phyloP scores from a whole-genome alignment of 2,329 filamentous ascomycete species.

The Phaeosphaeriaceae sp. region DNA sequence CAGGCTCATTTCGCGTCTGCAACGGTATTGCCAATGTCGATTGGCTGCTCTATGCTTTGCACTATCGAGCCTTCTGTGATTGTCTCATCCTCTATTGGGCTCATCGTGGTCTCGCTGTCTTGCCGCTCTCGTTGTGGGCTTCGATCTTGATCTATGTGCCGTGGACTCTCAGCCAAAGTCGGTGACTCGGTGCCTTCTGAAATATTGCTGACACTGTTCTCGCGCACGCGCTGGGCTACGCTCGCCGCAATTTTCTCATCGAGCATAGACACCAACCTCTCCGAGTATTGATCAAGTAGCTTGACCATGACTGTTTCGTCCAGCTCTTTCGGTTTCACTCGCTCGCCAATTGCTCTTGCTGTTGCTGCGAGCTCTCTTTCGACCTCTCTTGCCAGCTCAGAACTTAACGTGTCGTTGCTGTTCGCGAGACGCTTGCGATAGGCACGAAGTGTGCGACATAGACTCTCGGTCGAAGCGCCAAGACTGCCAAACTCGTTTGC shows the following conservation, averaged over 20 bases:
- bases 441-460: conserved; percentile 64
- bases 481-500: conserved; percentile 45
- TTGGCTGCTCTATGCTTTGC: conserved; percentile 14
- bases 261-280: conserved; percentile 73
- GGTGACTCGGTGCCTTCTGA: conserved; percentile 26
- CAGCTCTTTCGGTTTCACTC: conserved; percentile 49
- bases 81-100: conserved; percentile 10
- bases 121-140: conserved; percentile 13
- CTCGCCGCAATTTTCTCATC: conserved; percentile 70
- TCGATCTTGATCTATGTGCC: conserved; percentile 7
- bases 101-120: conserved; percentile 8
- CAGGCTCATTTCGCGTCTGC: background rate
- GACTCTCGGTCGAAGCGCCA: conserved; percentile 59
- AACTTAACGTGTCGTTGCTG: conserved; percentile 54
- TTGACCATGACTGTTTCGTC: conserved; percentile 58
- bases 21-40: background rate
- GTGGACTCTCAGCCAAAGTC: conserved; percentile 10
- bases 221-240: conserved; percentile 45
- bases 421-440: conserved; percentile 66
- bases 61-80: conserved; percentile 9
- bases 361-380: conserved; percentile 65
- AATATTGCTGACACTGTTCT: conserved; percentile 40
- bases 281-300: conserved; percentile 77
- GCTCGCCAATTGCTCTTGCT: conserved; percentile 53
- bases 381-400: conserved; percentile 61